phyloP scores from a whole-genome alignment of 1,284 basidiomycete genomes.

The Austroboletus rostrupii region DNA sequence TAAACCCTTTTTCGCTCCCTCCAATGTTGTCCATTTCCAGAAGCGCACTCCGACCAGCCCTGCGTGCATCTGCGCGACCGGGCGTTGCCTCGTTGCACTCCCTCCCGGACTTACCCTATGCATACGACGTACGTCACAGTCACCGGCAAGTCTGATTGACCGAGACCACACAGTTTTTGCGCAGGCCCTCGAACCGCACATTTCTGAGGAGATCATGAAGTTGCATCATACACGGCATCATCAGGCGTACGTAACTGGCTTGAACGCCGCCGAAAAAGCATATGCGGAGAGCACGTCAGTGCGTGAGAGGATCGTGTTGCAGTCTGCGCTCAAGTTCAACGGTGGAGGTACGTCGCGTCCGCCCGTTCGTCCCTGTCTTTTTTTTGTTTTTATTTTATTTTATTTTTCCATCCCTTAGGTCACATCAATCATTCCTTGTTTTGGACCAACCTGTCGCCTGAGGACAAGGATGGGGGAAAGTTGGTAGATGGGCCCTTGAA shows the following conservation, averaged over 20 bases:
- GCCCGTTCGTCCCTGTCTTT: conserved; percentile 54
- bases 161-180: background rate
- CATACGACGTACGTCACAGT: conserved; percentile 67
- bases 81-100: conserved; percentile 52
- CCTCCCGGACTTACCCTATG: conserved; percentile 87
- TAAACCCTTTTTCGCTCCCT: background rate
- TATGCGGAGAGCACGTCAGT: conserved; percentile 66
- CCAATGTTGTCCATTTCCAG: conserved; percentile 49
- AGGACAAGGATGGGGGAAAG: conserved; percentile 58
- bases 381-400: conserved; percentile 18
- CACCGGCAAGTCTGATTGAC: background rate
- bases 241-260: conserved; percentile 72
- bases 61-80: conserved; percentile 37
- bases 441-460: conserved; percentile 84
- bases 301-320: conserved; percentile 73
- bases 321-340: conserved; percentile 71
- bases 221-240: conserved; percentile 90
- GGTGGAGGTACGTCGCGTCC: conserved; percentile 60
- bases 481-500: conserved; percentile 66
- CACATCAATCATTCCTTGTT: conserved; percentile 92
- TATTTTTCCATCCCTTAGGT: conserved; percentile 38
- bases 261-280: conserved; percentile 74
- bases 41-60: conserved; percentile 36
- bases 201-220: conserved; percentile 77
- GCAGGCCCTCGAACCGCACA: conserved; percentile 80